phyloP scores from a whole-genome alignment of 805 yeast species.

The Myxozyma melibiosi region DNA sequence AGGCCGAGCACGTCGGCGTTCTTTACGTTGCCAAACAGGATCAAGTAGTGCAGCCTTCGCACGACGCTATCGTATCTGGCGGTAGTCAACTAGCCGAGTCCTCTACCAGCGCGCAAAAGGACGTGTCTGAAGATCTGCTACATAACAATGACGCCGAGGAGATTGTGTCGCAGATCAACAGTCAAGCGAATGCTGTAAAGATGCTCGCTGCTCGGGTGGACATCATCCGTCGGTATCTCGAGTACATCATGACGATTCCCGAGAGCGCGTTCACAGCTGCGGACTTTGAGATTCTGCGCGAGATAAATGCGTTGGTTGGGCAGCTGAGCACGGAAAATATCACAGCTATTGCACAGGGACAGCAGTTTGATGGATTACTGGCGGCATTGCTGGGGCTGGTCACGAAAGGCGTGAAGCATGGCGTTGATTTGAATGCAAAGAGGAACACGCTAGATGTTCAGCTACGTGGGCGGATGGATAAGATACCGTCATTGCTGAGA shows the following conservation, averaged over 20 bases:
- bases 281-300: slow-evolving; percentile 33
- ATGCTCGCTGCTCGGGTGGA: slow-evolving; percentile 35
- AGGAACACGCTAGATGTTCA: slow-evolving; percentile 12
- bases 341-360: slow-evolving; percentile 25
- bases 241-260: slow-evolving; percentile 22
- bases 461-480: background rate
- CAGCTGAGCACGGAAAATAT: slow-evolving; percentile 25
- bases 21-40: slow-evolving; percentile 31
- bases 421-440: slow-evolving; percentile 32
- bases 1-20: slow-evolving; percentile 33
- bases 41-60: slow-evolving; percentile 4
- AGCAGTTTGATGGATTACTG: slow-evolving; percentile 36
- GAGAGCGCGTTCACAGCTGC: slow-evolving; percentile 18
- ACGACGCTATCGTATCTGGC: background rate
- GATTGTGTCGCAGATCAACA: slow-evolving; percentile 25
- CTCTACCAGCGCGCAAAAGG: background rate
- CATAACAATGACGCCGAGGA: slow-evolving; percentile 18
- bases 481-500: slow-evolving; percentile 1
- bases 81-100: background rate
- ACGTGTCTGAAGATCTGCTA: background rate
- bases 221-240: slow-evolving; percentile 33
- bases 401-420: slow-evolving; percentile 34
- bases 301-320: slow-evolving; percentile 31
- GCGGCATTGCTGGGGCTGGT: slow-evolving; percentile 36
- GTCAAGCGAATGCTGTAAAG: slow-evolving; percentile 37